These are phyloP conservation scores for Podospora sp. DNA, from an alignment of 495 filamentous ascomycete genomes.

Conservation along the genomic window DNA sequence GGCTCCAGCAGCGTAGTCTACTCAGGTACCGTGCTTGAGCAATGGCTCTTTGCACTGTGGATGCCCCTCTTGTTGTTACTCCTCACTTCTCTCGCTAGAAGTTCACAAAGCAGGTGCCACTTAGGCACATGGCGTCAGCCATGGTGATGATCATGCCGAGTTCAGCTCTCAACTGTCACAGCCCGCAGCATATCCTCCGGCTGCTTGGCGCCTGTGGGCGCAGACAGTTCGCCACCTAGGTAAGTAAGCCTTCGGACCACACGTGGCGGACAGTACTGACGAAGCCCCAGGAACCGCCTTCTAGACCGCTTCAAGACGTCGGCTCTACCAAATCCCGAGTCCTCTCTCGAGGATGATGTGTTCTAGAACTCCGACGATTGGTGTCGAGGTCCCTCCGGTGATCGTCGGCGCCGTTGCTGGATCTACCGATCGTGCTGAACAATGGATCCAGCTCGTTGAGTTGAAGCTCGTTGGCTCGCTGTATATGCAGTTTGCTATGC, in stretches of 20 bases:
- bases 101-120: background rate
- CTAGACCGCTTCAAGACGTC: background rate
- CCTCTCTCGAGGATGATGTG: background rate
- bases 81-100: background rate
- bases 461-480: background rate
- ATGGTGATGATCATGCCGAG: background rate
- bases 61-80: background rate
- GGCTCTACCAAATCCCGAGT: background rate
- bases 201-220: background rate
- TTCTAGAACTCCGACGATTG: background rate
- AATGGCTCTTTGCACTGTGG: background rate
- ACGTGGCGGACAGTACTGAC: background rate
- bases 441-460: background rate
- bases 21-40: background rate
- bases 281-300: background rate
- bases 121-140: background rate
- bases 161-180: background rate
- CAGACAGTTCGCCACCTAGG: background rate
- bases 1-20: constrained; percentile 13
- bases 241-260: background rate
- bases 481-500: background rate
- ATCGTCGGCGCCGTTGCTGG: background rate
- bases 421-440: background rate
- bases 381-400: background rate
- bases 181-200: background rate